Evolutionary conservation across 177 flowering plant genomes (phyloP).

Genomic region (Vitis hybrid): DNA sequence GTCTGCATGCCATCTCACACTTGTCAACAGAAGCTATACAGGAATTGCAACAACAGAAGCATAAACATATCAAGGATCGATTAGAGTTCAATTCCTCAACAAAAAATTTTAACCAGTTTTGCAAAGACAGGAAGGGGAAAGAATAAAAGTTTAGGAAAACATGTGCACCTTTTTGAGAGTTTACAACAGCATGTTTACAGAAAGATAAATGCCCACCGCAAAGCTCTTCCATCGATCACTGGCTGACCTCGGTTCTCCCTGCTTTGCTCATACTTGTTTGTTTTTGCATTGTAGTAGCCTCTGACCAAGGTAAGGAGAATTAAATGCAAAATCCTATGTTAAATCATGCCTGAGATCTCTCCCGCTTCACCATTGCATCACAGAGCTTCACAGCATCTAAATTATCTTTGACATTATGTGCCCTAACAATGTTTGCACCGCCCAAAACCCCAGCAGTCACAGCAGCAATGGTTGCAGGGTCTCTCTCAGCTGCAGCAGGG

Average conservation of each 20-base stretch:
- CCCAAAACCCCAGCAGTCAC: constrained; percentile 67
- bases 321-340: not conserved
- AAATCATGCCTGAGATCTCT: not conserved
- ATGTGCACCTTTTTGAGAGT: not conserved
- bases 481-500: constrained; percentile 60
- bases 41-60: no score
- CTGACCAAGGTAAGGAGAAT: not conserved
- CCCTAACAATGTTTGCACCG: constrained; percentile 92
- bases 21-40: no score
- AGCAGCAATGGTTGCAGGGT: constrained; percentile 79
- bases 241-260: not conserved
- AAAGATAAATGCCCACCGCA: not conserved
- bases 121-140: not conserved
- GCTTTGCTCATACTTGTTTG: no score
- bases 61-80: not conserved
- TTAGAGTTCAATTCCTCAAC: not conserved
- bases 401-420: constrained; percentile 82
- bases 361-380: constrained; percentile 57
- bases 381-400: constrained; percentile 77
- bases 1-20: no score
- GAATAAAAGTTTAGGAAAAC: not conserved
- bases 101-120: not conserved
- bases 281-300: no score
- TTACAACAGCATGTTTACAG: not conserved
- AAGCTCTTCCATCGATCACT: not conserved